These are phyloP conservation scores for Medicago lupulina DNA, from an alignment of 306 rosid species.

Conservation along the genomic window DNA sequence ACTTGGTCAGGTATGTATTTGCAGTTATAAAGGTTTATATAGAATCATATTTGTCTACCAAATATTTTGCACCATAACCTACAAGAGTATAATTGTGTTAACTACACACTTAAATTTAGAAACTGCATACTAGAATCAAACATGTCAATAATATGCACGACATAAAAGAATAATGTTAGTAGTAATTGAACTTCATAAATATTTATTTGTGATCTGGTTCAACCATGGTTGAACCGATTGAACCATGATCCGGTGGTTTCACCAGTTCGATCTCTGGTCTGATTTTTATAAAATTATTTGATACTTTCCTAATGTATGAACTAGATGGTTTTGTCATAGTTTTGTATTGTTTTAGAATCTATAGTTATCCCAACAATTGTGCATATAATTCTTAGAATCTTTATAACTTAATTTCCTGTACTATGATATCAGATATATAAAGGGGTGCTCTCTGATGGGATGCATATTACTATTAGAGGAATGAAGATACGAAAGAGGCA, in stretches of 20 bases:
- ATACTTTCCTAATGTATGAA: no score
- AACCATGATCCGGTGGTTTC: no score
- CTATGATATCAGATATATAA: conserved; percentile 63
- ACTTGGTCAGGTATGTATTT: conserved; percentile 66
- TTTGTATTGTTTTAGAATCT: no score
- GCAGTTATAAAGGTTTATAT: background rate
- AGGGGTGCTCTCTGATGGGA: conserved; percentile 86
- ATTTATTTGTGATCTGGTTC: no score
- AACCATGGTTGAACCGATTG: no score
- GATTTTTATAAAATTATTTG: no score
- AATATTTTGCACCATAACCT: background rate
- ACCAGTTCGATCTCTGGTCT: no score
- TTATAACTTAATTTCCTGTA: background rate
- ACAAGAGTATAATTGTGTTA: no score
- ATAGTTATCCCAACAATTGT: conserved; percentile 2
- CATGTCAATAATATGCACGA: background rate
- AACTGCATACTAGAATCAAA: background rate
- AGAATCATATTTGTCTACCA: conserved; percentile 15
- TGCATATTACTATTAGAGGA: conserved; percentile 65
- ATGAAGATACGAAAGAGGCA: conserved; percentile 71
- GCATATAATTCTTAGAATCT: background rate
- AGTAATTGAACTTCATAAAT: no score
- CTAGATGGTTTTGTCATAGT: no score
- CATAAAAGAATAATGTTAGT: no score
- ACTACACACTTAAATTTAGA: no score